Conservation (phyloP, 805 yeast genomes). For the Metschnikowia arizonensis region DNA sequence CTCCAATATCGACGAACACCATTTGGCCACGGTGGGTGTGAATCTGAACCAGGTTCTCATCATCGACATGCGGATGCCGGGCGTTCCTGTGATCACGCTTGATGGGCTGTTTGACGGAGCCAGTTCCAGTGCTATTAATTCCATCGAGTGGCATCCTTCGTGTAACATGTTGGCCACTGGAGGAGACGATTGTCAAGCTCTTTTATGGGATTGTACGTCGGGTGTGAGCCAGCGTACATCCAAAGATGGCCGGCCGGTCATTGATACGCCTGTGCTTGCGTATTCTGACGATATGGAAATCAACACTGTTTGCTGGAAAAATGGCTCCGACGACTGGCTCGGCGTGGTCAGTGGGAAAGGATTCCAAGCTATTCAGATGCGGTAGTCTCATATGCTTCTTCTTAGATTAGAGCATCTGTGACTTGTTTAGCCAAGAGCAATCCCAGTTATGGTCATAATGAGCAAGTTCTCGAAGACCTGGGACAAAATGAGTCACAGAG, state of each 20-base stretch:
- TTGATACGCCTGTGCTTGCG: slow-evolving; percentile 42
- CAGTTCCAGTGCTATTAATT: slow-evolving; percentile 64
- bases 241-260: slow-evolving; percentile 14
- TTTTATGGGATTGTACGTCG: slow-evolving; percentile 59
- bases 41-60: slow-evolving; percentile 62
- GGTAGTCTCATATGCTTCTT: neutral
- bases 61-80: slow-evolving; percentile 85
- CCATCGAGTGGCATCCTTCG: slow-evolving; percentile 80
- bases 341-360: slow-evolving; percentile 70
- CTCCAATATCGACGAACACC: slow-evolving; percentile 74
- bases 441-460: no score
- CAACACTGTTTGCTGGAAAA: slow-evolving; percentile 70
- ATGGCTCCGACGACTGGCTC: slow-evolving; percentile 70
- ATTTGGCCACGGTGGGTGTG: slow-evolving; percentile 77
- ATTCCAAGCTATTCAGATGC: slow-evolving; percentile 54
- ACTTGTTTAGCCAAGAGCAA: no score
- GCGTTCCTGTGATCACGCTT: slow-evolving; percentile 67
- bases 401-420: neutral
- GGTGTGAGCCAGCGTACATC: slow-evolving; percentile 12
- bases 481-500: no score
- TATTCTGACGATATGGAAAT: slow-evolving; percentile 67
- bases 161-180: slow-evolving; percentile 60
- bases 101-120: slow-evolving; percentile 48
- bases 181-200: slow-evolving; percentile 68
- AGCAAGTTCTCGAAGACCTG: no score